Evolutionary conservation across 106 monocot species (phyloP), one percentile per base, ranked within the genome.

Genomic region (Posidonia australis): DNA sequence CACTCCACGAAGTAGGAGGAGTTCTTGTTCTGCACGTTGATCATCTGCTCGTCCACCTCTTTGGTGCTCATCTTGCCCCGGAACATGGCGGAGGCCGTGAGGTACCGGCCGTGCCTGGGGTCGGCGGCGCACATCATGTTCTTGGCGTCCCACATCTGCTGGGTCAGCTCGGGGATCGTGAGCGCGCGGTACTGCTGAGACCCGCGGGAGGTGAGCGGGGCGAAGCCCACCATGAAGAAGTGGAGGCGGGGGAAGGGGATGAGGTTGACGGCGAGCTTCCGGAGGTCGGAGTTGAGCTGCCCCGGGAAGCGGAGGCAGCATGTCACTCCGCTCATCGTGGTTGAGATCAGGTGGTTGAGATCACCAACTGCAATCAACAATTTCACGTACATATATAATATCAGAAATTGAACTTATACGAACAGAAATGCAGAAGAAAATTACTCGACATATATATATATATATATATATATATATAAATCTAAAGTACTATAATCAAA

Each of bases 1-100:
- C 86, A 86, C 76, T 84, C 84, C 19, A 84, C 84, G 51, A 84
- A 84, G 78, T 85, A 85, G 62, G 85, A 85, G 29, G 85, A 81
- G 78, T 81, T 85, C 78, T 85, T 85, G 76, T 81, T 85, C 69
- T 85, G 85, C 22, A 81, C 85, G 16, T 68, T 68, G 65, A 73
- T 73, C 75, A 78, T 78, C 72, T 78, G 77, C 72, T 78, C 77
- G 77, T 78, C 77, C 27, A 78, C 77, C 55, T 78, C 77, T 45
- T 78, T 78, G 62, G 77, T 78, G 72, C 72, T 72, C 77, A 78
- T 78, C 67, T 72, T 72, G 44, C 77, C 78, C 10, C 78, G 67
- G 73, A 78, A 78, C 78, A 78, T 68, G 55, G 78, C 78, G 30
- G 78, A 78, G 32, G 80, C 80, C 11, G 84, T 84, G 36, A 84